Evolutionary conservation across 495 filamentous ascomycete species (phyloP), one percentile per base, ranked within the genome.

Genomic region (Aspergillus bridgeri): DNA sequence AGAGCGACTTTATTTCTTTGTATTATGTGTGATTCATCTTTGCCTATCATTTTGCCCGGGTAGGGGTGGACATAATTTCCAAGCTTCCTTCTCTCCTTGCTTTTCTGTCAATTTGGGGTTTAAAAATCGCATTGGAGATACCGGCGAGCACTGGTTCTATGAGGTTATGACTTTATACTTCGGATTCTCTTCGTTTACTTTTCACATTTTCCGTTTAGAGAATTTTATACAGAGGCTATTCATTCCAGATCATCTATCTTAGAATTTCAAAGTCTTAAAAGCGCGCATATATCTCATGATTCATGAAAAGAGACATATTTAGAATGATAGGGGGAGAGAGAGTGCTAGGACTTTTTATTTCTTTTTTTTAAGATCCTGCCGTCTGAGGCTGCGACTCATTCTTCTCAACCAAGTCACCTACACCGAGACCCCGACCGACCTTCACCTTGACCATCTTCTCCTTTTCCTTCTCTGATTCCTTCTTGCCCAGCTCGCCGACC

Each of bases 331-430:
- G 7, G 33, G 42, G 25, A 23, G 51, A 27, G 43, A 46, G 19
- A 54, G 43, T 21, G 18, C 1, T 18, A 55, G 18, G 22, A 15
- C 38, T 21, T 21, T 18, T 42, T 25, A 17, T 15, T 27, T 57
- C 22, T 29, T 18, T 4, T 42, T 7, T 23, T 38, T 38, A 46
- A 56, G 19, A 19, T 15, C 18, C n/a, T 23, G 51, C 51, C 13
- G 48, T 33, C 48, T 21, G 46, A 23, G 51, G 6, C 58, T 69
- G 63, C 47, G 62, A 48, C 65, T 89, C 89, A 70, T 86, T 89
- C 73, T 83, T 84, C 83, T 95, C 90, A 24, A 92, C 88, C 70
- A 96, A 72, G 62, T 94, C 91, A 7, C 88, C 87, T 3, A 96
- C 92, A 7, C 92, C 92, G 20, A 96, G 67, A 3, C 75, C 82